Conservation (phyloP, 2,329 filamentous ascomycete species). For the Penicillium sp. region DNA sequence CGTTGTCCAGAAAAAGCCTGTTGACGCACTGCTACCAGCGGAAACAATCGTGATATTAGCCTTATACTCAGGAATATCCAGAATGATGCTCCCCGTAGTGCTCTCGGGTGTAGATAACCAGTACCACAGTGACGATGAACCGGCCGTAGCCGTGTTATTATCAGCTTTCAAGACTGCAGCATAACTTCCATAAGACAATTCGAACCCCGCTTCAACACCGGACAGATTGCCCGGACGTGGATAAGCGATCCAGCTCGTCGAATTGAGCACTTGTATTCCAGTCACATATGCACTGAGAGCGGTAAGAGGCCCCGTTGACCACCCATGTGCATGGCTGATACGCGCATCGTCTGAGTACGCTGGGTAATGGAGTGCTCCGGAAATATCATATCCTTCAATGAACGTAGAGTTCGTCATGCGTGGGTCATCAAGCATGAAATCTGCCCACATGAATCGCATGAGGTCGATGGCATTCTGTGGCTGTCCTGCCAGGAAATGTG, state of each 20-base stretch:
- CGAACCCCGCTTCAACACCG: constrained; percentile 12
- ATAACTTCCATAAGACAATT: background rate
- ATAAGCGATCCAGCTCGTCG: constrained; percentile 32
- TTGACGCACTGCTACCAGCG: background rate
- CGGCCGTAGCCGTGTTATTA: background rate
- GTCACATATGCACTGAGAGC: constrained; percentile 42
- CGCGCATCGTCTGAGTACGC: constrained; percentile 48
- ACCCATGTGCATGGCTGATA: constrained; percentile 49
- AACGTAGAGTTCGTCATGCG: constrained; percentile 53
- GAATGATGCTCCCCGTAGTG: background rate
- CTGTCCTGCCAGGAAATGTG: constrained; percentile 38
- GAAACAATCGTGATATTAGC: background rate
- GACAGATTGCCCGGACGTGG: constrained; percentile 33
- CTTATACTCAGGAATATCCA: background rate
- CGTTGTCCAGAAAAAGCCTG: background rate
- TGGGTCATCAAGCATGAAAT: constrained; percentile 54
- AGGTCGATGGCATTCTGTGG: constrained; percentile 40
- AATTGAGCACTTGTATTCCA: constrained; percentile 37
- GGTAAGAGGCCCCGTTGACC: constrained; percentile 48
- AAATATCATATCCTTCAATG: constrained; percentile 48
- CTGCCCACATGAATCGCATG: constrained; percentile 45
- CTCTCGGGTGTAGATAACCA: background rate
- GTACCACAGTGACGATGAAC: background rate
- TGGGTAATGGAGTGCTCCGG: constrained; percentile 48
- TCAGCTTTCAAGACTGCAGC: background rate